Evolutionary conservation across 257 asterid genomes (phyloP), one percentile per base, ranked within the genome.

Genomic region (Gynochthodes officinalis): DNA sequence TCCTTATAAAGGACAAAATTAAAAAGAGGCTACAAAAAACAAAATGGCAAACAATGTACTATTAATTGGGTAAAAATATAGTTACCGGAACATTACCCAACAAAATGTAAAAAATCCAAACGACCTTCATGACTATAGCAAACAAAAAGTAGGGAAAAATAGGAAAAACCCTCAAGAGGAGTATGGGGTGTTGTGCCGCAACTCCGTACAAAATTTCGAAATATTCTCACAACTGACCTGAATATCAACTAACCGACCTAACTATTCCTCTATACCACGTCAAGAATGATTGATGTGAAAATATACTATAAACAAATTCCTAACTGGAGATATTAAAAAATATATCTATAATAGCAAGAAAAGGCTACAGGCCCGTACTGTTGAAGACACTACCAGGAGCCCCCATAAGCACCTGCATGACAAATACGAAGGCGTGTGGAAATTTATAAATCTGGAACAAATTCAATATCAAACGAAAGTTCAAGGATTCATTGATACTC

Each of bases 351-450:
- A 39, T 23, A 27, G 67, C 25, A 50, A 25, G 8, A 19, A 39
- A 30, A 21, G 25, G 73, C 68, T 35, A 11, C 21, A 65, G 53
- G 72, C 60, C 78, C 59, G 7, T 35, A 4, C 58, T 28, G 50
- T 66, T 66, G 77, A 54, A 73, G 72, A 65, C 67, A 21, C 59
- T 28, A 28, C 30, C 32, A 12, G 9, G 23, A 30, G 54, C 59
- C 60, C 44, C 42, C 9, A 7, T 40, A 50, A 32, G 0, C 7
- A 72, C 57, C 71, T 73, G 71, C 76, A 72, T 2, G 53, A 72
- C 10, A 3, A 32, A 19, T 30, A 61, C 6, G 3, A 60, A 72
- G 1, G 2, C 13, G 64, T 30, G 28, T 37, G 28, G 37, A n/a
- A 37, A 39, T 13, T 8, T 63, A 6, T 42, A n/a, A n/a, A n/a